Base-by-base conservation (phyloP, 768 basidiomycete species). In the Ramaria sp. region DNA sequence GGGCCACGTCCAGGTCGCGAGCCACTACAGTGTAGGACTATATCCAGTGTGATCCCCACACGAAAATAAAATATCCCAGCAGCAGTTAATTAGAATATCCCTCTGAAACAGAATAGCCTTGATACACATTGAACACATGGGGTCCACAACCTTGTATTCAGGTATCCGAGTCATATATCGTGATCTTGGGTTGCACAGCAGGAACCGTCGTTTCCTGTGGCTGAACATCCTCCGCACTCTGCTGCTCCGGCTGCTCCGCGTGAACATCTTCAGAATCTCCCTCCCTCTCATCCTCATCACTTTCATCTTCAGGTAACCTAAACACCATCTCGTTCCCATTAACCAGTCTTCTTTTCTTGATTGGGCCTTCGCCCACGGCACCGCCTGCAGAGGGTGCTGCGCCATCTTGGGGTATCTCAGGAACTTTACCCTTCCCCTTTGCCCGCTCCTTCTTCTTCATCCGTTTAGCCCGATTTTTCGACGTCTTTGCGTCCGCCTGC, bases 401-500 rank as follows among this genome's bases (percentile, higher is more conserved):
- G 48, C 62, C 61, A 48, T 60, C 61, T 17, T 64, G 61, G 13
- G 59, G 60, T 43, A 64, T 65, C 24, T 64, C 68, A 27, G 61
- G 64, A n/a, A 59, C 67, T 48, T 66, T 65, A 33, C 62, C 67
- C 68, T 80, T 72, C 2, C 49, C 67, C 68, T 86, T 83, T 39
- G 79, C 69, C 51, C 81, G 73, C 61, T 79, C 86, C 68, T 94
- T 98, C 75, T 91, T 91, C 77, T 95, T 96, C 69, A 86, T 88
- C 46, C 96, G 75, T 68, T 89, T 97, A 15, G 89, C 88, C 19
- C 96, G 80, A 68, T 99, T 99, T 73, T 93, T 98, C 12, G 91
- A 85, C 0, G 95, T 97, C 73, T 93, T 96, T 1, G 86, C 83
- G 47, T 95, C 85, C 0, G 88, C 82, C 3, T 71, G 64, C 30